Evolutionary conservation across 2,329 filamentous ascomycete species (phyloP).

Genomic region (Rutstroemia sp.): DNA sequence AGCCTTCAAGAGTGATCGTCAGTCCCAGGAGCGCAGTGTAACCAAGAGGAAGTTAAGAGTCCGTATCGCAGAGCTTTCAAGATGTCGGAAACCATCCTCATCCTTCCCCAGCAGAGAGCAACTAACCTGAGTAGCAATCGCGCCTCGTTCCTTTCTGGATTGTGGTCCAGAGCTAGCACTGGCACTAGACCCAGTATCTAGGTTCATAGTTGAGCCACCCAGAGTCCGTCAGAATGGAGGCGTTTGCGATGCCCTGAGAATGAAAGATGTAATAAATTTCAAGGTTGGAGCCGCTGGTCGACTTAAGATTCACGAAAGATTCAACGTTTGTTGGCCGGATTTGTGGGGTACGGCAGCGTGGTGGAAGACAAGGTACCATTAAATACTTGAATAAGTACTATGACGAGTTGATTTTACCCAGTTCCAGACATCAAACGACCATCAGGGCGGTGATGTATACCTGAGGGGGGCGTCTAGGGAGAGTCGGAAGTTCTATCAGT

Average conservation of each 20-base stretch:
- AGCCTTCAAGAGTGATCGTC: slow-evolving; percentile 32
- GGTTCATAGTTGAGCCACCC: slow-evolving; percentile 17
- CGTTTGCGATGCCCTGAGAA: background rate
- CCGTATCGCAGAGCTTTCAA: background rate
- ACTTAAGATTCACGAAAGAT: no score
- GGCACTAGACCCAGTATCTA: slow-evolving; percentile 21
- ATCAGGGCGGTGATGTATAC: no score
- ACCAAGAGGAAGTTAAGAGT: background rate
- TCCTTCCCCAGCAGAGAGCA: background rate
- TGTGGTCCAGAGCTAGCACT: slow-evolving; percentile 18
- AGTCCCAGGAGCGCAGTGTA: slow-evolving; percentile 6
- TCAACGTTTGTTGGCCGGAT: no score
- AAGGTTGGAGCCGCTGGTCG: background rate
- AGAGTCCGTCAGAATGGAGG: background rate
- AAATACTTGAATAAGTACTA: no score
- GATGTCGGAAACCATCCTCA: background rate
- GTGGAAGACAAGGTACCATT: no score
- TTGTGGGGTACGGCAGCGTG: no score
- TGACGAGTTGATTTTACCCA: no score
- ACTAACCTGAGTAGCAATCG: slow-evolving; percentile 41
- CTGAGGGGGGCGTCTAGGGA: no score
- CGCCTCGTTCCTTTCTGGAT: slow-evolving; percentile 38
- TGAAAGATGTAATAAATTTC: background rate
- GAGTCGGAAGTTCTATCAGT: no score
- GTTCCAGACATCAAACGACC: no score